phyloP scores from a whole-genome alignment of 2,329 filamentous ascomycete genomes.

The Cytospora schulzeri region DNA sequence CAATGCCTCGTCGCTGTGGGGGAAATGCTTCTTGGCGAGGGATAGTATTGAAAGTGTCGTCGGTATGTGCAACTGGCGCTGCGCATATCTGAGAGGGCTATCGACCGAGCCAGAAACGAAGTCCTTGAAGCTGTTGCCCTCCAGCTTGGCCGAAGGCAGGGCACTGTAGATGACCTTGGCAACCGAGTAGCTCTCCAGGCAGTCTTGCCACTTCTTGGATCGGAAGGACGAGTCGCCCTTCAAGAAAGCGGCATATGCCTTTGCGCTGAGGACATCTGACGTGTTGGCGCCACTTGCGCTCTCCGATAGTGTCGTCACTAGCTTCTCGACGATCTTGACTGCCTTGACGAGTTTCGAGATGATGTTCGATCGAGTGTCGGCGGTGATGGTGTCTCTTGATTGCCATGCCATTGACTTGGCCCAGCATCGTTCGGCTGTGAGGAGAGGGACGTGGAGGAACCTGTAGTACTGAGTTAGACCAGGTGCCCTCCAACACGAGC shows the following conservation, averaged over 20 bases:
- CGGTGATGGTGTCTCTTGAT: conserved; percentile 86
- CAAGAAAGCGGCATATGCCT: conserved; percentile 78
- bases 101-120: conserved; percentile 84
- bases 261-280: conserved; percentile 79
- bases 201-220: conserved; percentile 81
- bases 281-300: conserved; percentile 66
- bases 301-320: conserved; percentile 69
- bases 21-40: conserved; percentile 80
- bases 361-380: conserved; percentile 83
- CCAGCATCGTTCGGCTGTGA: conserved; percentile 89
- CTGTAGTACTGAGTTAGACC: conserved; percentile 45
- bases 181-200: conserved; percentile 73
- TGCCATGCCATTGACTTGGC: conserved; percentile 80
- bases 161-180: conserved; percentile 82
- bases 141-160: conserved; percentile 60
- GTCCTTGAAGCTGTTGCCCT: conserved; percentile 82
- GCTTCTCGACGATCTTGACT: conserved; percentile 65
- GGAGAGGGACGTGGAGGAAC: conserved; percentile 75
- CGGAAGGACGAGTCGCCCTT: conserved; percentile 81
- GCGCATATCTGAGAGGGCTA: conserved; percentile 90
- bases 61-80: conserved; percentile 87
- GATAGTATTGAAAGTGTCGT: conserved; percentile 79
- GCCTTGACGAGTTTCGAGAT: conserved; percentile 85
- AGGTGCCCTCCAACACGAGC: neutral
- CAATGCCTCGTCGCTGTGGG: conserved; percentile 62